Percentiles rank a stretch among this genome's conserved stretches.
Conservation (phyloP, 2,329 filamentous ascomycete genomes). For the Pseudogymnoascus verrucosus region DNA sequence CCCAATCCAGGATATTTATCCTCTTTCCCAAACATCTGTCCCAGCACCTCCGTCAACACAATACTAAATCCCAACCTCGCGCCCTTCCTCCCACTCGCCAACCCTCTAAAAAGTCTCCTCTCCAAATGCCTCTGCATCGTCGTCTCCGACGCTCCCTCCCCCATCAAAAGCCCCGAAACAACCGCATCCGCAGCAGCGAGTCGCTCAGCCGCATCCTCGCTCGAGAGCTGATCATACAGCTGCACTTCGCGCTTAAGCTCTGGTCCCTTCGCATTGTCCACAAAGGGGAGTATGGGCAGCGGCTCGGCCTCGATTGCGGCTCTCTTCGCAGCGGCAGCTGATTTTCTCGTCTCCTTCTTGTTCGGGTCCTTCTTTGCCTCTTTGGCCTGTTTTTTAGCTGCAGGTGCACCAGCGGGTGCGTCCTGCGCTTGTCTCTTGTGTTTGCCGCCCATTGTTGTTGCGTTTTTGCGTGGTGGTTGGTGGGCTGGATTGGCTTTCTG, state of each 20-base stretch:
- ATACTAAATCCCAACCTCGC: constrained; percentile 84
- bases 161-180: constrained; percentile 46
- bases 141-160: constrained; percentile 41
- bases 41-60: constrained; percentile 73
- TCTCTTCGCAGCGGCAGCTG: background rate
- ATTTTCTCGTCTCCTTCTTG: background rate
- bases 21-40: constrained; percentile 54
- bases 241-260: constrained; percentile 50
- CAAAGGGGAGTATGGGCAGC: constrained; percentile 33
- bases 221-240: constrained; percentile 54
- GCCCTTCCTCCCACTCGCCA: constrained; percentile 84
- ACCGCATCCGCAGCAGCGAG: constrained; percentile 52
- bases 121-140: constrained; percentile 52
- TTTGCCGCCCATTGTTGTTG: constrained; percentile 35
- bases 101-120: constrained; percentile 70
- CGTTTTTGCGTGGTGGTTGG: background rate
- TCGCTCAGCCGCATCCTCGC: constrained; percentile 48
- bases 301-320: background rate
- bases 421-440: constrained; percentile 33
- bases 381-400: constrained; percentile 24
- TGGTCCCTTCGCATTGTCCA: constrained; percentile 42
- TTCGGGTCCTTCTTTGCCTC: constrained; percentile 10
- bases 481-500: background rate
- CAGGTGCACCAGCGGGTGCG: constrained; percentile 14
- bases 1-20: constrained; percentile 45